Conservation (phyloP, 2,329 filamentous ascomycete genomes). For the Fusarium aywerte region DNA sequence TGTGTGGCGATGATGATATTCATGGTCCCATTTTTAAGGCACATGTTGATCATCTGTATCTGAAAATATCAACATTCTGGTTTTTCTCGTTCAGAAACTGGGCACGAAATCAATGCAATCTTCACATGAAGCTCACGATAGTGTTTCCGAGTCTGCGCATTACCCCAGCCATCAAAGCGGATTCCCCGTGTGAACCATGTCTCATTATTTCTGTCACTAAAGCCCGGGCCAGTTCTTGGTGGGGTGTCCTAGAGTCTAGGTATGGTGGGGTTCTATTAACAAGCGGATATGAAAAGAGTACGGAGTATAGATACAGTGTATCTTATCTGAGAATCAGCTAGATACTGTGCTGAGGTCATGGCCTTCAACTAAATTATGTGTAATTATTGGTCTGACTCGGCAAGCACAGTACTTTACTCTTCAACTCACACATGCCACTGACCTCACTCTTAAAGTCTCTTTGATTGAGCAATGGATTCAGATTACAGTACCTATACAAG, state of each 20-base stretch:
- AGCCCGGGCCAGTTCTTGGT: constrained; percentile 30
- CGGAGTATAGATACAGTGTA: constrained; percentile 18
- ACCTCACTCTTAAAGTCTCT: constrained; percentile 16
- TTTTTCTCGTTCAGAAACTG: neutral
- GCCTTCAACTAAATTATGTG: neutral
- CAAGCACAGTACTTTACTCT: constrained; percentile 31
- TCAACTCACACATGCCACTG: constrained; percentile 15
- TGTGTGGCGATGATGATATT: constrained; percentile 33
- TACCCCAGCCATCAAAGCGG: constrained; percentile 24
- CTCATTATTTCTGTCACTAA: constrained; percentile 33
- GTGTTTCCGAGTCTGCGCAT: neutral
- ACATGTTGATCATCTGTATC: constrained; percentile 12
- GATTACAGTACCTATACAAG: constrained; percentile 30
- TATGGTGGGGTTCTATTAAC: constrained; percentile 38
- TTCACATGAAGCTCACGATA: constrained; percentile 22
- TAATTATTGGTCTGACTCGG: constrained; percentile 29
- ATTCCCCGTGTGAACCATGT: constrained; percentile 27
- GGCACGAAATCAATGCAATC: neutral
- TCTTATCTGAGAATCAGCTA: neutral
- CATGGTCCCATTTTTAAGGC: constrained; percentile 27
- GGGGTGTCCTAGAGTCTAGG: constrained; percentile 34
- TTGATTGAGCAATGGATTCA: constrained; percentile 33
- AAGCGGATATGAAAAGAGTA: constrained; percentile 14
- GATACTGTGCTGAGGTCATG: constrained; percentile 17
- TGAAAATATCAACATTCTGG: neutral